Evolutionary conservation across 2,329 filamentous ascomycete genomes (phyloP), one percentile per base, ranked within the genome.

Genomic region (Colletotrichum sp.): DNA sequence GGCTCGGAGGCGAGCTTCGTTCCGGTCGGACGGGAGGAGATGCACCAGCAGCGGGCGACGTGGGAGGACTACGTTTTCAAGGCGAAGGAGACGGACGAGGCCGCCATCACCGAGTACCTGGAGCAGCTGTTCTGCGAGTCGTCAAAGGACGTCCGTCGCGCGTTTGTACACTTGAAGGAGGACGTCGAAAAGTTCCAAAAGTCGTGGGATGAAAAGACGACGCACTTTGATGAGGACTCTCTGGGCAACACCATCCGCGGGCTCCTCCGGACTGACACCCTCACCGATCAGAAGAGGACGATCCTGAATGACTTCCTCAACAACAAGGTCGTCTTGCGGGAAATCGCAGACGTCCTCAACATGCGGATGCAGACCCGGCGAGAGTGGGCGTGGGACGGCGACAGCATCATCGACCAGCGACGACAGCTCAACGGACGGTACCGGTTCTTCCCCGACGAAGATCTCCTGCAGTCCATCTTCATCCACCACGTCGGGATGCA

Each of bases 51-150:
- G 77, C 86, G 90, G 24, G 84, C 85, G 3, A 85, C 83, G 15
- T 93, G 91, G 90, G 91, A 93, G 80, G 80, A 84, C 2, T 83
- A 88, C 69, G 90, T 91, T n/a, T 93, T 93, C 79, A 84, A 84
- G 5, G 81, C 86, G 6, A 84, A 84, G 32, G 79, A 88, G 18
- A 87, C 88, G 4, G 86, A 92, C 77, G 80, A 82, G 10, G 78
- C 76, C 5, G 85, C 83, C 12, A 89, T 93, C 72, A 81, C 84
- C 5, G 76, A 81, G 1, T 93, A 91, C 78, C 86, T 93, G 2
- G 82, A 86, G 13, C 77, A 82, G 2, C 84, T 93, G 1, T 93
- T 93, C 79, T 83, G 28, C 24, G 13, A 75, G 7, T 74, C 79
- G 48, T 77, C 84, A 77, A 80, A 87, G 81, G 76, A 85, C 79